These are phyloP conservation scores for Berberis vulgaris DNA, from an alignment of 164 flowering plant genomes.

Conservation along the genomic window DNA sequence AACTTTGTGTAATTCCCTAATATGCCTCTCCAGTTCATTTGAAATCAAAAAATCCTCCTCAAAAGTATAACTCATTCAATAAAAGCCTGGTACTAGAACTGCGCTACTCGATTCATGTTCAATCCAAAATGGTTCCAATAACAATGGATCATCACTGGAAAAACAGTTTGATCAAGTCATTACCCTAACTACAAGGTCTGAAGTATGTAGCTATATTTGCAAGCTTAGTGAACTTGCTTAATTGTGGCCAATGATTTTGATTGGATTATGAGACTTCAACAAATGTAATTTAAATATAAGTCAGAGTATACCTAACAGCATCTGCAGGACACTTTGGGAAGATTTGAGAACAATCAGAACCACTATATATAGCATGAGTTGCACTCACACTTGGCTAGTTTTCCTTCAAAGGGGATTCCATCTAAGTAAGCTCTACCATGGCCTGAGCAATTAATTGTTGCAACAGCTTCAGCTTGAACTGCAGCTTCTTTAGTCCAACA, in stretches of 20 bases:
- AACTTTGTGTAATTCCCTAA: not conserved
- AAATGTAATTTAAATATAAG: not conserved
- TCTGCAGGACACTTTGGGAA: not conserved
- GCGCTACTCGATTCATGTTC: not conserved
- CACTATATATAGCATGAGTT: conserved; percentile 8
- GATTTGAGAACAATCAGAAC: conserved; percentile 6
- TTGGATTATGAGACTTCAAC: no score
- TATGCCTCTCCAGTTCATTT: not conserved
- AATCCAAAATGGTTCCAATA: no score
- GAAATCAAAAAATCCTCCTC: not conserved
- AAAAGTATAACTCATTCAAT: not conserved
- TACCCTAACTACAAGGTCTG: no score
- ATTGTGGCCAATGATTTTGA: no score
- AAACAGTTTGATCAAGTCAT: no score
- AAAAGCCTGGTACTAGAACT: not conserved
- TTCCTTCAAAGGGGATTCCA: not conserved
- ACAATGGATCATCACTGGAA: no score
- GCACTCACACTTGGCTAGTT: conserved; percentile 6
- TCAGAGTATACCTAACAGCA: conserved; percentile 5
- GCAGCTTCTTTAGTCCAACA: conserved; percentile 12
- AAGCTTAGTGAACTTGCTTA: no score
- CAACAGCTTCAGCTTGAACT: conserved; percentile 6
- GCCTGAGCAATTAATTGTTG: conserved; percentile 7
- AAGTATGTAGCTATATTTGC: no score
- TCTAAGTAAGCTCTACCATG: conserved; percentile 11